Percentiles rank a stretch among this genome's conserved stretches.
These are phyloP conservation scores for Aaosphaeria arxii DNA, from an alignment of 2,329 filamentous ascomycete genomes.

Conservation along the genomic window DNA sequence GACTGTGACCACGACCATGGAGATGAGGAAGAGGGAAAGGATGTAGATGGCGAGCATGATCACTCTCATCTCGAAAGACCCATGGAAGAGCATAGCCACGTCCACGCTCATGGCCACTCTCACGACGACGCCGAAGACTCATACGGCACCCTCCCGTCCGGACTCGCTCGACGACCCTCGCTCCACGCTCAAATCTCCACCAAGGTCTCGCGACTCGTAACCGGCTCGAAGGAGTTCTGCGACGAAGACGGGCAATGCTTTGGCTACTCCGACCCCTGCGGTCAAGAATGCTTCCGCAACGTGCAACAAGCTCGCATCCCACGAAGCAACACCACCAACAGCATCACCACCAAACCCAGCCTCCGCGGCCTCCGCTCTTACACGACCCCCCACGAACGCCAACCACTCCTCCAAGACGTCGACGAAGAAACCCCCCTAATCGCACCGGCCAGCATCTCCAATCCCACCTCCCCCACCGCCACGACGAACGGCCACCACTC, in stretches of 20 bases:
- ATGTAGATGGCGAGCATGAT: slow-evolving; percentile 16
- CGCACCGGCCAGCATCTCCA: slow-evolving; percentile 21
- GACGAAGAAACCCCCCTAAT: slow-evolving; percentile 20
- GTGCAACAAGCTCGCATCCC: slow-evolving; percentile 36
- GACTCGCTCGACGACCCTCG: slow-evolving; percentile 33
- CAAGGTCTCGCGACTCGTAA: slow-evolving; percentile 50
- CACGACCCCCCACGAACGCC: slow-evolving; percentile 25
- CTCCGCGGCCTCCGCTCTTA: slow-evolving; percentile 16
- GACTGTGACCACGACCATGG: slow-evolving; percentile 75
- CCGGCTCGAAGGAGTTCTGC: slow-evolving; percentile 49
- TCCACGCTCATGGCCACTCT: neutral
- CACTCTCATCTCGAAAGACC: neutral
- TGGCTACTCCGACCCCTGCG: slow-evolving; percentile 61
- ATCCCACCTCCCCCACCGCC: slow-evolving; percentile 12
- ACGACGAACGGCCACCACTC: slow-evolving; percentile 16
- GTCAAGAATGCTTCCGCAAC: slow-evolving; percentile 58
- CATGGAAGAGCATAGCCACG: slow-evolving; percentile 7
- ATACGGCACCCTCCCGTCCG: slow-evolving; percentile 13
- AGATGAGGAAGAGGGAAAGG: slow-evolving; percentile 45
- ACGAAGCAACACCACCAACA: slow-evolving; percentile 15
- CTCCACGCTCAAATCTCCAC: slow-evolving; percentile 40
- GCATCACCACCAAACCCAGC: slow-evolving; percentile 6
- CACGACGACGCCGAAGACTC: slow-evolving; percentile 2
- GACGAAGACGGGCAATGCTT: slow-evolving; percentile 59
- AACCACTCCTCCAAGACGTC: slow-evolving; percentile 26